A percentile compares a stretch with the other conserved stretches of the same genome.
These are phyloP conservation scores for Trichaptum fuscoviolaceum DNA, from an alignment of 768 basidiomycete species.

Conservation along the genomic window DNA sequence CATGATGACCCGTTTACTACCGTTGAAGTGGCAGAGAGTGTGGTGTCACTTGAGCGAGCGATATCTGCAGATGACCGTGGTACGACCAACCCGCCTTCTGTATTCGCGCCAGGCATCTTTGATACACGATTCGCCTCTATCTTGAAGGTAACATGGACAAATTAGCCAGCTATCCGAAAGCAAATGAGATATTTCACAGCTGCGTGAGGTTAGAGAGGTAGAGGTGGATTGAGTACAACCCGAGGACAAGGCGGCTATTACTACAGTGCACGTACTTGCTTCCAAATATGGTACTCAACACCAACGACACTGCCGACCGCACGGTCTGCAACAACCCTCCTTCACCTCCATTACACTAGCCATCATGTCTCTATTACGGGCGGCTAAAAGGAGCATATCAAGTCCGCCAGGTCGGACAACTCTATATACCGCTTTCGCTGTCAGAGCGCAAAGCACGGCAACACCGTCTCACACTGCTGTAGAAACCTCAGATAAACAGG, in stretches of 20 bases:
- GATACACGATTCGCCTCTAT: background rate
- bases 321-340: no score
- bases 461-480: conserved; percentile 17
- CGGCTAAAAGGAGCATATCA: conserved; percentile 29
- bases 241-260: background rate
- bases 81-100: background rate
- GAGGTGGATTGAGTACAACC: background rate
- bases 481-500: conserved; percentile 19
- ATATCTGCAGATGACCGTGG: background rate
- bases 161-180: background rate
- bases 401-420: conserved; percentile 21
- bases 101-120: background rate
- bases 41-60: background rate
- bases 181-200: background rate
- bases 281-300: no score
- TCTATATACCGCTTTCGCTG: conserved; percentile 9
- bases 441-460: conserved; percentile 20
- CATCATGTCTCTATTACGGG: conserved; percentile 55
- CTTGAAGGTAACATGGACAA: background rate
- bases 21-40: background rate
- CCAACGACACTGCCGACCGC: no score
- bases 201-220: background rate
- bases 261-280: no score
- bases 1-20: background rate
- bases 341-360: background rate